Base-by-base conservation (phyloP, 2,329 filamentous ascomycete genomes). In the Ophiostoma montium region DNA sequence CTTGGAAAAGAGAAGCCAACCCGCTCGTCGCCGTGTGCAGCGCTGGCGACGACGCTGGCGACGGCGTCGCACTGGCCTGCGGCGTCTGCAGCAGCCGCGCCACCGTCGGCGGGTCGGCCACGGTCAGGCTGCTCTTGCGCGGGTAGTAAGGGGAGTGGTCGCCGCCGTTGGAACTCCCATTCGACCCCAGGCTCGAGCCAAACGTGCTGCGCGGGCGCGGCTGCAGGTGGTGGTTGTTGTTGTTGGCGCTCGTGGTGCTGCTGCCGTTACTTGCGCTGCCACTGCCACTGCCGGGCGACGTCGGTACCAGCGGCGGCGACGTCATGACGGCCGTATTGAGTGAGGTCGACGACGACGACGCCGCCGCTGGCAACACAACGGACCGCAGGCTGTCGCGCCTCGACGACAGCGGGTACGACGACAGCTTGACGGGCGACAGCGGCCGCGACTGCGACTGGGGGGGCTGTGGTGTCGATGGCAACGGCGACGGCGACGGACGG, bases 1-100 rank as follows among this genome's bases (percentile, higher is more conserved):
- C 70, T 58, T 78, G 74, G 13, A 79, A 63, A 43, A 78, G 70
- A 0, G 73, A 75, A 1, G 75, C 72, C 60, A 79, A 68, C 5
- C 72, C 61, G 11, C 51, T 51, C 1, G 53, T 45, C 2, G 57
- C 54, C 3, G 47, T 35, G 11, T 19, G 5, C 23, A 19, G 18
- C 4, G 36, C 16, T 33, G 30, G 19, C 3, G 45, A 36, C 5
- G 46, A 46, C 7, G 51, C 46, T 0, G 52, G 54, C 13, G 54
- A 53, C 0, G 54, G 39, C n/a, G 42, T 19, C n/a, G 53, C 55
- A 18, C 9, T 23, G 2, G 49, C 31, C 46, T 53, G 51, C 4
- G 55, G 50, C 5, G 52, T 35, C 5, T 50, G 51, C 30, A 56
- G 21, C 12, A 53, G 54, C 3, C 53, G 54, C 9, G 51, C 50